Conservation (phyloP, 495 filamentous ascomycete genomes). For the Penicillium nucicola region DNA sequence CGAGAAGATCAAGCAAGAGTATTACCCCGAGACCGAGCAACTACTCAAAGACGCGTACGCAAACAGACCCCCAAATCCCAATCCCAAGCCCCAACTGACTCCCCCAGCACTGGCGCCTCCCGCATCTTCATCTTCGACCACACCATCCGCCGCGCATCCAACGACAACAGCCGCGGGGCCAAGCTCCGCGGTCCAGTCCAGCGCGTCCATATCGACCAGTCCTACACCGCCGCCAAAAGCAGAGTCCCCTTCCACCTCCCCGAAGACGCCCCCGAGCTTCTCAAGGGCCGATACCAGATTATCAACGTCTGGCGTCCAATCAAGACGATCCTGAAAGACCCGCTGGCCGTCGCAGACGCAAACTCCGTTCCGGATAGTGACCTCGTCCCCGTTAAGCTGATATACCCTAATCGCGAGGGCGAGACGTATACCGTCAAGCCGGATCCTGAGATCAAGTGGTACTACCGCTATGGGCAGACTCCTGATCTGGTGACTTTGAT, state of each 20-base stretch:
- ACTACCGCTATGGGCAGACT: constrained; percentile 49
- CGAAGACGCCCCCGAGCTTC: constrained; percentile 57
- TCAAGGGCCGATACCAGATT: constrained; percentile 66
- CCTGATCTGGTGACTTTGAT: constrained; percentile 63
- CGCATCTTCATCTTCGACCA: constrained; percentile 72
- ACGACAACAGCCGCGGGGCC: constrained; percentile 20
- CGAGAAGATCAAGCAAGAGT: constrained; percentile 61
- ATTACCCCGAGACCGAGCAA: constrained; percentile 66
- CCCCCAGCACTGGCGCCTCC: constrained; percentile 47
- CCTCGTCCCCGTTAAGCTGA: constrained; percentile 42
- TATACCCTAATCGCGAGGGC: constrained; percentile 48
- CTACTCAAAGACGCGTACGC: constrained; percentile 58
- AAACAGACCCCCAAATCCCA: too few relatives aligned
- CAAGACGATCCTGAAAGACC: constrained; percentile 58
- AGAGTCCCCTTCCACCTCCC: constrained; percentile 61
- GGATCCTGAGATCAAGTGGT: constrained; percentile 45
- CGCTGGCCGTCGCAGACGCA: constrained; percentile 58
- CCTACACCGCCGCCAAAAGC: constrained; percentile 53
- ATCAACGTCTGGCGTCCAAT: constrained; percentile 82
- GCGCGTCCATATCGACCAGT: constrained; percentile 71
- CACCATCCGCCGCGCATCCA: constrained; percentile 59
- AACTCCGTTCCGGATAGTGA: constrained; percentile 43
- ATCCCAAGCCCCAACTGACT: not conserved
- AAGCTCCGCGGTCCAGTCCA: constrained; percentile 59
- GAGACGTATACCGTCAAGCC: constrained; percentile 45